Percentiles rank a stretch among this genome's conserved stretches.
phyloP scores from a whole-genome alignment of 2,329 filamentous ascomycete genomes.

The Fusarium anguioides region DNA sequence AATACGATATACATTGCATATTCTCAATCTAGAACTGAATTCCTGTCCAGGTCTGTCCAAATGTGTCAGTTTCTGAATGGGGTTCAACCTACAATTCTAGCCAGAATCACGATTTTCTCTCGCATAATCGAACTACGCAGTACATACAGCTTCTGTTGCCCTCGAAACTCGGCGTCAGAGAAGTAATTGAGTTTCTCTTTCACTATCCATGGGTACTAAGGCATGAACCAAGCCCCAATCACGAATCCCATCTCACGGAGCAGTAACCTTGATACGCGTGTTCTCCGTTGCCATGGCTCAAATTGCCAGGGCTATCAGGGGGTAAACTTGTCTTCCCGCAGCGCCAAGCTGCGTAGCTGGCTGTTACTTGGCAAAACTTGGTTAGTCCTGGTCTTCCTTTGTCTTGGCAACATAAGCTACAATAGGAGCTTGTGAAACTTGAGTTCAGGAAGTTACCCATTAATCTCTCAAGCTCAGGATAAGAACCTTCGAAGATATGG shows the following conservation, averaged over 20 bases:
- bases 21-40: neutral
- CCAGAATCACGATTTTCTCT: neutral
- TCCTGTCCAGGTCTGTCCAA: neutral
- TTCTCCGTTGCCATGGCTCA: slow-evolving; percentile 19
- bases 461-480: neutral
- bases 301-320: slow-evolving; percentile 32
- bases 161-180: neutral
- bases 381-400: slow-evolving; percentile 7
- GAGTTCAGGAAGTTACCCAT: slow-evolving; percentile 2
- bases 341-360: slow-evolving; percentile 29
- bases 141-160: neutral
- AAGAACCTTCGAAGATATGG: neutral
- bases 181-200: slow-evolving; percentile 1
- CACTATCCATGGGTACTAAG: no score
- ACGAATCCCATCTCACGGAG: slow-evolving; percentile 26
- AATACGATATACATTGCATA: neutral
- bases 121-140: neutral
- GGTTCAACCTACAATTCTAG: neutral
- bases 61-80: no score
- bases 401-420: slow-evolving; percentile 15
- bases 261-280: slow-evolving; percentile 22
- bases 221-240: slow-evolving; percentile 2
- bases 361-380: slow-evolving; percentile 24
- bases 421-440: slow-evolving; percentile 7
- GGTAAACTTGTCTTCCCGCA: slow-evolving; percentile 29